These are phyloP conservation scores for Arachis monticola DNA, from an alignment of 331 rosid species.

Conservation along the genomic window DNA sequence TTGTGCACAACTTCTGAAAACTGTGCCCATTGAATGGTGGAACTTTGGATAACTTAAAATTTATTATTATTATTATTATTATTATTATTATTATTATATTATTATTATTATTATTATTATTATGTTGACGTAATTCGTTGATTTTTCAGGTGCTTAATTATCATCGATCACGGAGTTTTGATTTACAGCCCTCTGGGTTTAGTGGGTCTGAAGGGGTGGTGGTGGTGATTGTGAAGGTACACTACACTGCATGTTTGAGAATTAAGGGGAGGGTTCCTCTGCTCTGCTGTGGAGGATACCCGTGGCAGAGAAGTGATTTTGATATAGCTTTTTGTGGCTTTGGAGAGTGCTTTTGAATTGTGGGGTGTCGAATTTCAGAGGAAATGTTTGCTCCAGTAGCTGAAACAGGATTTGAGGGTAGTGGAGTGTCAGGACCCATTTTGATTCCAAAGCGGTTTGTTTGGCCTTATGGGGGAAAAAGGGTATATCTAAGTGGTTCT, in stretches of 20 bases:
- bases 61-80: not conserved
- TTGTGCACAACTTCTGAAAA: constrained; percentile 32
- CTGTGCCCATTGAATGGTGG: constrained; percentile 15
- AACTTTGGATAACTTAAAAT: constrained; percentile 11
- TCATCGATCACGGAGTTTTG: constrained; percentile 43
- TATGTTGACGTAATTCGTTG: constrained; percentile 42
- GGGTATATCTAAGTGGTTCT: constrained; percentile 73
- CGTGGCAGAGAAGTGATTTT: constrained; percentile 41
- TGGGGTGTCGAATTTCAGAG: constrained; percentile 41
- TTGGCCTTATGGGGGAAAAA: constrained; percentile 85
- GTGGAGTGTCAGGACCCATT: constrained; percentile 55
- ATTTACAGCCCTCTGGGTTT: constrained; percentile 40
- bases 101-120: not conserved
- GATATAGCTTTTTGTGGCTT: constrained; percentile 14
- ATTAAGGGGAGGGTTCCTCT: constrained; percentile 78
- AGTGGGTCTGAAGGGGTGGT: constrained; percentile 32
- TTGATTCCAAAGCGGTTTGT: constrained; percentile 64
- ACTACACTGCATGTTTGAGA: constrained; percentile 61
- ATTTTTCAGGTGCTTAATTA: constrained; percentile 47
- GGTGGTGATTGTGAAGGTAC: constrained; percentile 43
- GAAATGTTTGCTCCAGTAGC: constrained; percentile 70
- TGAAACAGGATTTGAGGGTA: constrained; percentile 51
- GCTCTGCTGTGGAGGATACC: constrained; percentile 71
- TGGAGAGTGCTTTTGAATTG: constrained; percentile 12
- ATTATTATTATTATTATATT: not conserved